These are phyloP conservation scores for Beauveria australis DNA, from an alignment of 2,329 filamentous ascomycete species.

Conservation along the genomic window DNA sequence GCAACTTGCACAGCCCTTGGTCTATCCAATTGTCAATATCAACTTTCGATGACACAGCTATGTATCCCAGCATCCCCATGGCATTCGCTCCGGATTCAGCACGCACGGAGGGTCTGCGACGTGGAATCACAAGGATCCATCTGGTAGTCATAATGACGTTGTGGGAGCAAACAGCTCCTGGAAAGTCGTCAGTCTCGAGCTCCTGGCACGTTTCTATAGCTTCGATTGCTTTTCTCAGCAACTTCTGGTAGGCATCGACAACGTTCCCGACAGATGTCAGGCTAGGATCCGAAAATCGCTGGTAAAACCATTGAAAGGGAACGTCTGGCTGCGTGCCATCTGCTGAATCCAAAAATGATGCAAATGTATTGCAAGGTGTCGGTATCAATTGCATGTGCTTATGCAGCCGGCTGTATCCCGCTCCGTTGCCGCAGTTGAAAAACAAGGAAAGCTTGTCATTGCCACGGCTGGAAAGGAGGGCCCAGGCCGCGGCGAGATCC, in stretches of 20 bases:
- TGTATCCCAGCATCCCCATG: constrained; percentile 36
- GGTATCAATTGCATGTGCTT: constrained; percentile 41
- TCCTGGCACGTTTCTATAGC: background rate
- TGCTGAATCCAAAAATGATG: constrained; percentile 17
- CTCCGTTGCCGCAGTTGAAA: constrained; percentile 37
- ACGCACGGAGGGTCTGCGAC: constrained; percentile 25
- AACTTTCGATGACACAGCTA: constrained; percentile 5
- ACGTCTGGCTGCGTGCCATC: constrained; percentile 14
- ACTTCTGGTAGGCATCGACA: constrained; percentile 18
- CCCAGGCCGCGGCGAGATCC: constrained; percentile 32
- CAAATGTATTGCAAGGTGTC: constrained; percentile 19
- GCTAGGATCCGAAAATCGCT: constrained; percentile 8
- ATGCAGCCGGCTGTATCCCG: constrained; percentile 38
- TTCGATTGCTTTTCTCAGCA: constrained; percentile 14
- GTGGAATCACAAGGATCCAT: constrained; percentile 40
- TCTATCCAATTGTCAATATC: constrained; percentile 9
- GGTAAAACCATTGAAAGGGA: constrained; percentile 28
- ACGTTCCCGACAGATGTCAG: constrained; percentile 9
- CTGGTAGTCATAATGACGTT: constrained; percentile 36
- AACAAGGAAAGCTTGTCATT: constrained; percentile 29
- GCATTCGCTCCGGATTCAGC: constrained; percentile 33
- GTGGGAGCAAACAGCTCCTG: constrained; percentile 26
- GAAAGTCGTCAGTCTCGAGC: constrained; percentile 1
- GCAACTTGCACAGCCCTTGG: background rate
- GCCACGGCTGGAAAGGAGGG: constrained; percentile 20